These are phyloP conservation scores for Ambrosia artemisiifolia DNA, from an alignment of 129 eudicot species.

Conservation along the genomic window DNA sequence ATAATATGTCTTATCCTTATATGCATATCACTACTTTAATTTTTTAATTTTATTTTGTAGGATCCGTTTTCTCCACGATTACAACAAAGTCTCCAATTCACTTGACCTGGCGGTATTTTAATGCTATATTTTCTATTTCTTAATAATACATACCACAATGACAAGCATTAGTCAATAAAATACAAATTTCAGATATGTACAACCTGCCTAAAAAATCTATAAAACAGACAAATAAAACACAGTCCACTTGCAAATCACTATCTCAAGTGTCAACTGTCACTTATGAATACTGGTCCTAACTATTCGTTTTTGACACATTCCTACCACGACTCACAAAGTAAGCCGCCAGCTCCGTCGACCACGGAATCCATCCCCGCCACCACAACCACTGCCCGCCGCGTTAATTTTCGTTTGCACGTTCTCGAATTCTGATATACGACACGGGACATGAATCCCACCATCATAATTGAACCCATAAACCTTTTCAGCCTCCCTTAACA, in stretches of 20 bases:
- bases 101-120: no score
- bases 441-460: conserved; percentile 81
- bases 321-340: conserved; percentile 18
- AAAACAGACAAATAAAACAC: not conserved
- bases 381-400: conserved; percentile 13
- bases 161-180: no score
- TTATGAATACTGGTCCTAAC: not conserved
- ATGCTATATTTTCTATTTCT: no score
- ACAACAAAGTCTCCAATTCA: no score
- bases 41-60: no score
- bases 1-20: no score
- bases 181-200: conserved; percentile 10
- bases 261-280: not conserved
- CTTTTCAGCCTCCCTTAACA: conserved; percentile 68
- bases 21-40: no score
- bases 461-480: conserved; percentile 66
- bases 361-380: conserved; percentile 25
- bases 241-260: conserved; percentile 19
- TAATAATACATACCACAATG: no score
- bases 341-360: conserved; percentile 36
- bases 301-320: not conserved
- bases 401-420: conserved; percentile 57
- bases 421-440: conserved; percentile 64
- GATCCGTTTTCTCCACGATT: no score
- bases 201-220: not conserved